Percentiles rank a stretch among this genome's conserved stretches.
Evolutionary conservation across 768 basidiomycete species (phyloP).

Genomic region (Pulveroboletus sp.): DNA sequence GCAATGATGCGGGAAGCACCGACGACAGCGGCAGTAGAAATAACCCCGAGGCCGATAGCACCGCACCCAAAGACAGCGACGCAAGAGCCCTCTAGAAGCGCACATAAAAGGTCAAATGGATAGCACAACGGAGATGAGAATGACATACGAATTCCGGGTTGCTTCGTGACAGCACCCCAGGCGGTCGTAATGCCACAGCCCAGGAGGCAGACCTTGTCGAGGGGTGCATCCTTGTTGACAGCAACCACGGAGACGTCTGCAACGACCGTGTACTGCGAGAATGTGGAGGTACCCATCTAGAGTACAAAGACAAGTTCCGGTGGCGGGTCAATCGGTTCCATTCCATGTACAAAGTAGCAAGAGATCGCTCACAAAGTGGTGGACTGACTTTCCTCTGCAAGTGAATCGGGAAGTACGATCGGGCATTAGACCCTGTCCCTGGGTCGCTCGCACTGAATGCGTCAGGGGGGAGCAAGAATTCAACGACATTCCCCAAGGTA

Average conservation of each 20-base stretch:
- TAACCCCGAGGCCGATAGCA: conserved; percentile 91
- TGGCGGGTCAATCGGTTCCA: background rate
- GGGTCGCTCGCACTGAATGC: conserved; percentile 76
- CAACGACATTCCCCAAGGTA: conserved; percentile 22
- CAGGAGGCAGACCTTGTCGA: conserved; percentile 95
- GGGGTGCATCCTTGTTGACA: conserved; percentile 77
- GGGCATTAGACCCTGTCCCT: conserved; percentile 94
- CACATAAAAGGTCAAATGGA: background rate
- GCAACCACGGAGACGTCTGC: conserved; percentile 96
- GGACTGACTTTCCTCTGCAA: conserved; percentile 77
- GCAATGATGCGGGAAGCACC: conserved; percentile 89
- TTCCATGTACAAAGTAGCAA: background rate
- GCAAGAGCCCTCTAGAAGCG: conserved; percentile 61
- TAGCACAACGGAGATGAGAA: background rate
- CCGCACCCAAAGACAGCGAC: conserved; percentile 97
- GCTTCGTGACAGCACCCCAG: conserved; percentile 93
- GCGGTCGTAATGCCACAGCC: conserved; percentile 98
- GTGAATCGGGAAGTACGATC: conserved; percentile 86
- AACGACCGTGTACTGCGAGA: conserved; percentile 99
- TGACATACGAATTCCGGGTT: conserved; percentile 72
- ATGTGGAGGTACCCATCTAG: conserved; percentile 98
- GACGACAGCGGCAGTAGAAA: conserved; percentile 73
- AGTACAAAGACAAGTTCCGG: background rate
- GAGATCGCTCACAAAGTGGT: conserved; percentile 74
- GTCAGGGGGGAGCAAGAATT: background rate